Evolutionary conservation across 331 rosid genomes (phyloP), one percentile per base, ranked within the genome.

Genomic region (Quercus lobata): DNA sequence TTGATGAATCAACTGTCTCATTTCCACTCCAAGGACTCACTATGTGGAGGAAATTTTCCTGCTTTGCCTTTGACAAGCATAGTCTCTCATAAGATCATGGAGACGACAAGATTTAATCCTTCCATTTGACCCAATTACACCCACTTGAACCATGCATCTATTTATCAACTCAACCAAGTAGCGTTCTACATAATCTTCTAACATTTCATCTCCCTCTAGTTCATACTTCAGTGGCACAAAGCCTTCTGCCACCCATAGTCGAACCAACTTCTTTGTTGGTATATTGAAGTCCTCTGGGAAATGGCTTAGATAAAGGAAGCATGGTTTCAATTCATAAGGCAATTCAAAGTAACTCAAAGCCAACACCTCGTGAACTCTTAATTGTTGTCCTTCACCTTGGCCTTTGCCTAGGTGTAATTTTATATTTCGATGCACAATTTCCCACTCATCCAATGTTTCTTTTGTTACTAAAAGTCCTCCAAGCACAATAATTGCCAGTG

Each of bases 161-260:
- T 79, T 85, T 3, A 86, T 71, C 58, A 89, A 81, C 25, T 72
- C 80, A 61, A 74, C 70, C 24, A 89, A 71, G 70, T 80, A 86
- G 24, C 44, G 57, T 41, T 86, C 88, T 5, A 86, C 90, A 8
- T 82, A 71, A 75, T 65, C 83, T 54, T 89, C 92, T 84, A 80
- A 35, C 3, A 73, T 77, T 29, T 46, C 63, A 41, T 24, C 78
- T 52, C 81, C 71, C 77, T 70, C 79, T 30, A 1, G n/a, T 76
- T 76, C 88, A 55, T 37, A 30, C 24, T 21, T 72, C n/a, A 75
- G 70, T 5, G 84, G 73, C 25, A 88, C 81, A 37, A 89, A 65
- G 63, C 91, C 93, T 82, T 89, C 91, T 2, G 92, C 92, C 11
- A 91, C 81, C 94, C 91, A 89, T 27, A 88, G 29, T n/a, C 73